Evolutionary conservation across 345 rosid genomes (phyloP), one percentile per base, ranked within the genome.

Genomic region (Linum trigynum): DNA sequence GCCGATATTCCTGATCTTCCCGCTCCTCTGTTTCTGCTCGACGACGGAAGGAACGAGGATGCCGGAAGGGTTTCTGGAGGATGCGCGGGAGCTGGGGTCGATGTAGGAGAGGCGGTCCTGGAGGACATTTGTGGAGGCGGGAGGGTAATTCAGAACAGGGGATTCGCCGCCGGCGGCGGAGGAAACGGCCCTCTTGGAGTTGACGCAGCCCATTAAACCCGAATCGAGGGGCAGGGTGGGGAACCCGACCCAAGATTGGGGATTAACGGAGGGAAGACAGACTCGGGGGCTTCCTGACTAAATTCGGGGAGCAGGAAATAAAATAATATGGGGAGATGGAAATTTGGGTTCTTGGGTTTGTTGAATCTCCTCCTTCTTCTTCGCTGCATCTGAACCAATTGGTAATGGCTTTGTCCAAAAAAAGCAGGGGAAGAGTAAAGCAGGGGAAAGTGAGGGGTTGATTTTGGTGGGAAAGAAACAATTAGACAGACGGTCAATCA

Each of bases 161-260:
- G 88, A 75, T 57, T 7, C 36, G 38, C 61, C 6, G 61, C 61
- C 61, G 61, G 61, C 38, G 77, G 61, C 23, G 35, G 23, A 35
- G 35, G 61, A 57, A 4, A 57, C 61, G 11, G 61, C 61, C 61
- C 23, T 35, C 38, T 57, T 57, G 61, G 61, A 57, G 61, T 37
- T 57, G 38, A 57, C 61, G 37, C 61, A 57, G 23, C 61, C 61
- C 61, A 57, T 57, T 79, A 35, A 23, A 72, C 73, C 71, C 67
- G 60, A 74, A 65, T 50, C 80, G 78, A 64, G 72, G 72, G 32
- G 32, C 32, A 23, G 61, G 61, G 64, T 75, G 79, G 67, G 79
- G 79, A 81, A 78, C 5, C 64, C 67, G 72, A 78, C 86, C 86
- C 86, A 73, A 57, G 79, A 75, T 76, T 70, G 32, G 63, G 80